Evolutionary conservation across 2,329 filamentous ascomycete species (phyloP).

Genomic region (Simplicillium sp.): DNA sequence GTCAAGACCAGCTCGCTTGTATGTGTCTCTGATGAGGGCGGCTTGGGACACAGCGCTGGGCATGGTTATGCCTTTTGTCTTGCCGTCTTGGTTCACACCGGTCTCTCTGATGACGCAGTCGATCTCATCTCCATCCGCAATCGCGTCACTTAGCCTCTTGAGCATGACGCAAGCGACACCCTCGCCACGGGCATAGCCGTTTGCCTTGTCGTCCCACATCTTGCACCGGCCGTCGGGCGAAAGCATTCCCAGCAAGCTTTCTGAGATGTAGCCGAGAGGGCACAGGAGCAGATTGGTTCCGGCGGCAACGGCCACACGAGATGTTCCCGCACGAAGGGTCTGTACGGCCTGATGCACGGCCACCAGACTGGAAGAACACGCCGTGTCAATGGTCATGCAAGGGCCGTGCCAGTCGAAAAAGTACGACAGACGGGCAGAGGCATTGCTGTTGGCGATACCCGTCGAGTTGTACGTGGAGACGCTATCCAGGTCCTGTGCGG

Average conservation of each 20-base stretch:
- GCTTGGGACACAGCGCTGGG: constrained; percentile 36
- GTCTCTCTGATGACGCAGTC: constrained; percentile 38
- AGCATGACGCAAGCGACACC: constrained; percentile 36
- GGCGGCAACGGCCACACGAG: constrained; percentile 30
- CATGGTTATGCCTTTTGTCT: constrained; percentile 43
- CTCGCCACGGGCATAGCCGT: constrained; percentile 45
- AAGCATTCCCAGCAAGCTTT: constrained; percentile 35
- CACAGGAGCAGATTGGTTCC: constrained; percentile 13
- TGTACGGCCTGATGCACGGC: constrained; percentile 22
- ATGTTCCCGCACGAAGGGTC: constrained; percentile 16
- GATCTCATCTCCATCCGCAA: constrained; percentile 41
- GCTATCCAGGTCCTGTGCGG: constrained; percentile 7
- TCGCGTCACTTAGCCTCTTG: constrained; percentile 38
- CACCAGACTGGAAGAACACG: constrained; percentile 22
- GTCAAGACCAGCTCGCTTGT: constrained; percentile 13
- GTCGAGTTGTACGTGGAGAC: constrained; percentile 8
- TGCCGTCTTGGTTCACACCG: constrained; percentile 43
- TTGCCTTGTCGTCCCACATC: constrained; percentile 32
- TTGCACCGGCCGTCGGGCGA: constrained; percentile 22
- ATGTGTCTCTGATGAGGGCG: constrained; percentile 17
- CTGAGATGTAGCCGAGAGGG: constrained; percentile 11
- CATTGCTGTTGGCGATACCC: constrained; percentile 21
- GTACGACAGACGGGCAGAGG: constrained; percentile 33
- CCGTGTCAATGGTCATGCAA: constrained; percentile 24
- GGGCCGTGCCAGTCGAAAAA: constrained; percentile 25